These are phyloP conservation scores for Leccinum ochraceum DNA, from an alignment of 768 basidiomycete species.

Conservation along the genomic window DNA sequence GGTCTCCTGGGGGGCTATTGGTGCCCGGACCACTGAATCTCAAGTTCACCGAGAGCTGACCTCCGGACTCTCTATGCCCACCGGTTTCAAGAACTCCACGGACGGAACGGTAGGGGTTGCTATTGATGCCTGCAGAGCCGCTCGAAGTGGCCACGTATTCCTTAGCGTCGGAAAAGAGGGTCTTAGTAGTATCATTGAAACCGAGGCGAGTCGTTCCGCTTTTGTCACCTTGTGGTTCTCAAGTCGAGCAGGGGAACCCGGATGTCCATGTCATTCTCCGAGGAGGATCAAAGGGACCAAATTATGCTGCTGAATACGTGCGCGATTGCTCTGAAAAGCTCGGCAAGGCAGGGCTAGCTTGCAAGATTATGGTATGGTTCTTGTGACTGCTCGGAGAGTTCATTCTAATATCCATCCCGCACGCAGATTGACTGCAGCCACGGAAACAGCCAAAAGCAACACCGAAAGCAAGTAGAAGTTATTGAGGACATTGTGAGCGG, in stretches of 20 bases:
- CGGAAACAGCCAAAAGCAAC: constrained; percentile 93
- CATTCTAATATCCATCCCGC: background rate
- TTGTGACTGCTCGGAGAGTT: background rate
- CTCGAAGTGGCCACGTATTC: constrained; percentile 90
- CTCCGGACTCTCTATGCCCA: constrained; percentile 89
- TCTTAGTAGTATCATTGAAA: constrained; percentile 92
- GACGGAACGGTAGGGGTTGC: constrained; percentile 92
- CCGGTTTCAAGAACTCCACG: constrained; percentile 98
- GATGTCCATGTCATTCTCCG: constrained; percentile 94
- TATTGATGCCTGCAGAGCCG: constrained; percentile 93
- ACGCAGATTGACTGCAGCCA: constrained; percentile 93
- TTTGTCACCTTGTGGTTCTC: constrained; percentile 3
- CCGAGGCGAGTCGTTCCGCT: constrained; percentile 53
- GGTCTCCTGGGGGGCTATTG: constrained; percentile 96
- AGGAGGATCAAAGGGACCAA: constrained; percentile 87
- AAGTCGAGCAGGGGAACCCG: constrained; percentile 67
- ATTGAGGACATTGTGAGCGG: constrained; percentile 81
- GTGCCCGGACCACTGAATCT: constrained; percentile 88
- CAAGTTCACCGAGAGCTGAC: constrained; percentile 91
- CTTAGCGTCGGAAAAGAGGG: constrained; percentile 97
- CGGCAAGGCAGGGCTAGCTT: constrained; percentile 71
- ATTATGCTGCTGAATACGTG: constrained; percentile 81
- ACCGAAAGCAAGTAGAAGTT: constrained; percentile 84
- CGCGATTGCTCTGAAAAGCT: constrained; percentile 73
- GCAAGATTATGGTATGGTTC: constrained; percentile 80